These are phyloP conservation scores for Porcisia hertigi DNA, from an alignment of 208 protist genomes.

Conservation along the genomic window DNA sequence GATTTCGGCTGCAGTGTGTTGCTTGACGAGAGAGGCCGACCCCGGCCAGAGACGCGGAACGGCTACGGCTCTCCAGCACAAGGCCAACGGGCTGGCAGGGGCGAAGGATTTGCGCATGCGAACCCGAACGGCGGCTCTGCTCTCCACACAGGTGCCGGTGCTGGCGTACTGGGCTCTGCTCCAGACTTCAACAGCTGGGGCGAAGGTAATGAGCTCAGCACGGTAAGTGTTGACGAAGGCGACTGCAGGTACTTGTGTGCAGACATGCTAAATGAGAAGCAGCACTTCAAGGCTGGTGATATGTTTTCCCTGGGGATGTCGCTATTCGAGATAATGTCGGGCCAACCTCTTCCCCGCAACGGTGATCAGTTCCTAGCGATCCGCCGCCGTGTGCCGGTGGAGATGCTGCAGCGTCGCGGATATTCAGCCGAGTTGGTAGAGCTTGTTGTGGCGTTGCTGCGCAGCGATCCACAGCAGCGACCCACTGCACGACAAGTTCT, in stretches of 20 bases:
- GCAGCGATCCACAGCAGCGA: conserved; percentile 54
- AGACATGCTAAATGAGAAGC: conserved; percentile 92
- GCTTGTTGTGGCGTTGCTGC: conserved; percentile 55
- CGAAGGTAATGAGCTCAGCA: conserved; percentile 57
- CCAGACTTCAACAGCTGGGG: conserved; percentile 12
- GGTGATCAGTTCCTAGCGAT: conserved; percentile 73
- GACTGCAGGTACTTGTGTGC: conserved; percentile 90
- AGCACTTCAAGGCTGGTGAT: conserved; percentile 78
- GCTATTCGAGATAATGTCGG: conserved; percentile 88
- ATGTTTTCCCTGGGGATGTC: conserved; percentile 93
- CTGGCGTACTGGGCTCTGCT: neutral
- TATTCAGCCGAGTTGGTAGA: conserved; percentile 59
- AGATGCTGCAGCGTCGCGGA: conserved; percentile 48
- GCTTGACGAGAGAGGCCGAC: conserved; percentile 64
- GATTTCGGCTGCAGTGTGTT: conserved; percentile 93
- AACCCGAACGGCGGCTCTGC: conserved; percentile 1
- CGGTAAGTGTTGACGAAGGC: conserved; percentile 86
- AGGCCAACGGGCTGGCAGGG: neutral
- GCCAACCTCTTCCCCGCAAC: conserved; percentile 71
- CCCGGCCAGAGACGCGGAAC: conserved; percentile 29
- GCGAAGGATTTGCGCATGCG: neutral
- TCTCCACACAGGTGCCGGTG: neutral
- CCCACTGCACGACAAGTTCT: conserved; percentile 76
- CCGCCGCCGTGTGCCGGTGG: conserved; percentile 47
- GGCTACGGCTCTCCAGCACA: conserved; percentile 11